Percentiles rank a stretch among this genome's conserved stretches.
phyloP scores from a whole-genome alignment of 805 yeast genomes.

The Candida vaughaniae region DNA sequence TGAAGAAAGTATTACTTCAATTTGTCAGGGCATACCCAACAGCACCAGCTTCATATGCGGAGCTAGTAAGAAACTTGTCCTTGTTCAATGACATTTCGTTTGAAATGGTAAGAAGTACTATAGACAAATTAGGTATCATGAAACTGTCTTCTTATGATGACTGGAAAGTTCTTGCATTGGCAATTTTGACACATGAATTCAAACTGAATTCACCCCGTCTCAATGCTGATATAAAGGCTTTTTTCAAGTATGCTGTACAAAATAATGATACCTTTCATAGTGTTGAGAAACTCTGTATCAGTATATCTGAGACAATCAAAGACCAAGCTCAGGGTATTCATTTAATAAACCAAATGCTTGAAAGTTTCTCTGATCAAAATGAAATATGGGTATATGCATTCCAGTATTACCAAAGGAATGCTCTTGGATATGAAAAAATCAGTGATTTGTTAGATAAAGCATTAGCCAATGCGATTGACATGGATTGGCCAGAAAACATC shows the following conservation, averaged over 20 bases:
- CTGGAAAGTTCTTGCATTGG: constrained; percentile 33
- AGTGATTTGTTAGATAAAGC: constrained; percentile 31
- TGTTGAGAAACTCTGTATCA: constrained; percentile 42
- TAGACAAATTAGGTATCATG: neutral
- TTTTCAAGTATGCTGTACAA: constrained; percentile 24
- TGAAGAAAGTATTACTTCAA: constrained; percentile 15
- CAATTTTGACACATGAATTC: constrained; percentile 20
- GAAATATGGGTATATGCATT: constrained; percentile 49
- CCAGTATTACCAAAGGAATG: constrained; percentile 37
- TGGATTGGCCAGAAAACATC: constrained; percentile 55
- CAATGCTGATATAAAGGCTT: constrained; percentile 19
- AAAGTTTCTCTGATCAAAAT: constrained; percentile 29
- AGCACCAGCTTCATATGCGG: constrained; percentile 25
- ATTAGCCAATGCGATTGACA: constrained; percentile 16
- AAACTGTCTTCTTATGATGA: constrained; percentile 18
- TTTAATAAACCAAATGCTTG: constrained; percentile 22
- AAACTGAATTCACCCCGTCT: constrained; percentile 11
- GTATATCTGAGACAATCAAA: constrained; percentile 21
- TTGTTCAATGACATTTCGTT: neutral
- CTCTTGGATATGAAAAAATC: constrained; percentile 20
- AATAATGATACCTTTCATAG: constrained; percentile 39
- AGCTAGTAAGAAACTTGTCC: constrained; percentile 17
- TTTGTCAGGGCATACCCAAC: constrained; percentile 26
- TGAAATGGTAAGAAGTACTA: neutral
- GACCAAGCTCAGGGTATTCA: constrained; percentile 22